A percentile compares a stretch with the other conserved stretches of the same genome.
phyloP scores from a whole-genome alignment of 371 early-diverging fungal genomes.

The Mortierella sp. region DNA sequence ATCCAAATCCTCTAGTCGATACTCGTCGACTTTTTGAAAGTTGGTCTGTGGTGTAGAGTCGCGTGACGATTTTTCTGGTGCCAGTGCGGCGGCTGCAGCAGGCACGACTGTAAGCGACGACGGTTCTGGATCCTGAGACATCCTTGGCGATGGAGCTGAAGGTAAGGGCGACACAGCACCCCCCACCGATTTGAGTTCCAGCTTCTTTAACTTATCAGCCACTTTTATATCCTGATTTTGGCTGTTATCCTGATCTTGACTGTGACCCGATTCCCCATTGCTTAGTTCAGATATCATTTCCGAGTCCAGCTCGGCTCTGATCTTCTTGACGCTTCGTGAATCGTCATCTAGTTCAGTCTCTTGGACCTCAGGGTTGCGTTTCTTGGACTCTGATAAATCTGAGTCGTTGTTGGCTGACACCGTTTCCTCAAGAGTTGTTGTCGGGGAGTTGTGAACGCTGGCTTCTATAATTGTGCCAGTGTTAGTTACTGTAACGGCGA shows the following conservation, averaged over 20 bases:
- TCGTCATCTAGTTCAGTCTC: background rate
- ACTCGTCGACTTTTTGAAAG: conserved; percentile 21
- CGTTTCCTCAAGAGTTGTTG: background rate
- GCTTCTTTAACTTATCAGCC: conserved; percentile 23
- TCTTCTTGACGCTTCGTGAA: conserved; percentile 30
- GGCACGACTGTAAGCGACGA: background rate
- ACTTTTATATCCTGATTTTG: conserved; percentile 30
- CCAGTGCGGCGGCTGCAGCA: background rate
- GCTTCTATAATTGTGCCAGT: background rate
- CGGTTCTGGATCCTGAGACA: conserved; percentile 7
- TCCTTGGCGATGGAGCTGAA: conserved; percentile 22
- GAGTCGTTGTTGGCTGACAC: background rate
- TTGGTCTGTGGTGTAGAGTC: conserved; percentile 16
- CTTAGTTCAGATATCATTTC: background rate
- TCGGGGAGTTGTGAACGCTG: background rate
- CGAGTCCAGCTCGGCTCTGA: conserved; percentile 37
- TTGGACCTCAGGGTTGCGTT: conserved; percentile 26
- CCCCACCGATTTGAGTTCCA: conserved; percentile 28
- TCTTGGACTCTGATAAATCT: conserved; percentile 16
- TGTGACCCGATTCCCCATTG: background rate
- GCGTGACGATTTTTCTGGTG: conserved; percentile 1
- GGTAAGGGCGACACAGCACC: conserved; percentile 17
- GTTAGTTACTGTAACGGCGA: background rate
- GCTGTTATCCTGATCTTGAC: background rate
- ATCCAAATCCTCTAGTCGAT: conserved; percentile 54